Evolutionary conservation across 441 rosid species (phyloP), one percentile per base, ranked within the genome.

Genomic region (Euphorbia corollata): DNA sequence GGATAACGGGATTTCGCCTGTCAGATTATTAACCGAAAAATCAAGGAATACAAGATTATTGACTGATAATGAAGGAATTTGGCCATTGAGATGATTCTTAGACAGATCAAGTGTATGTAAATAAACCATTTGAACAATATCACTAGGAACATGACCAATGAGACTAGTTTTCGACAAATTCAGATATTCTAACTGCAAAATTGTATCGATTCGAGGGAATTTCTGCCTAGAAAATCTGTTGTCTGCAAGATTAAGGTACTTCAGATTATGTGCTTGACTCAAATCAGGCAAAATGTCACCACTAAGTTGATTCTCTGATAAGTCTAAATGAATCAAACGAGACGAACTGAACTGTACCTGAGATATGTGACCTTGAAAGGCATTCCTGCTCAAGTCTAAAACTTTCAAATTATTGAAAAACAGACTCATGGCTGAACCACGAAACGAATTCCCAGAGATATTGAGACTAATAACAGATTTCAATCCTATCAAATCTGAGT

Each of bases 301-400:
- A 73, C 83, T 84, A 32, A 92, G 82, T 68, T 86, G 84, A 77
- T 92, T 92, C 69, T 90, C 89, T 73, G 98, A 92, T 75, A 92
- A 81, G 81, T 92, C 98, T 53, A 90, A 80, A 79, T 80, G 72
- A 77, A 85, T 75, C 87, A 90, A 83, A 77, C 41, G 71, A 75
- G 85, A 83, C 88, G 86, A 81, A 71, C 80, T 80, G 76, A 80
- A 79, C 61, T 76, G 89, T 88, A 87, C 96, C 86, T 86, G 90
- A 78, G 91, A 84, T 74, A 88, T 74, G 75, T 90, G 86, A 55
- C 89, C 98, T 71, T 84, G 83, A 79, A 90, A 85, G 82, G 70
- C 81, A 84, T 92, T 92, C 78, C 65, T 85, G 82, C 97, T 87
- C 34, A 92, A 71, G 75, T 92, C 97, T 73, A 82, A 73, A 68